Evolutionary conservation across 1,284 basidiomycete species (phyloP).

Genomic region (Macrocystidia cucumis): DNA sequence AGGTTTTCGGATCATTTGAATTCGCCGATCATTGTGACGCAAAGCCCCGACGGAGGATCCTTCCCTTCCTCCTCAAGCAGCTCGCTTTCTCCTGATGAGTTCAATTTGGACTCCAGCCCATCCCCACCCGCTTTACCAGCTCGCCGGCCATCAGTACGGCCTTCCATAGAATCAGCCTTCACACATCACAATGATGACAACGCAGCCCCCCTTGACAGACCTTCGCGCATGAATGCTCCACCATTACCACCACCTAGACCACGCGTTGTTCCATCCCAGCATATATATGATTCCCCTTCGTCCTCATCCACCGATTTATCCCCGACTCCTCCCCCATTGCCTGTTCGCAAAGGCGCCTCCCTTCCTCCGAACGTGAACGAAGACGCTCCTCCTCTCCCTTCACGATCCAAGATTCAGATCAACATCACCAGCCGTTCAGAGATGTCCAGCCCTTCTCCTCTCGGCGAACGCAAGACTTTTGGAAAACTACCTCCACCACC

Average conservation of each 20-base stretch:
- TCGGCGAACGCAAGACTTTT: constrained; percentile 36
- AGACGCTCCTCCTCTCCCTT: constrained; percentile 9
- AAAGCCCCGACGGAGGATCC: background rate
- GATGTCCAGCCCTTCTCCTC: constrained; percentile 13
- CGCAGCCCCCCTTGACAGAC: background rate
- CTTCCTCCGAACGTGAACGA: constrained; percentile 13
- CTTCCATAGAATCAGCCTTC: too few species aligned
- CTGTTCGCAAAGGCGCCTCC: constrained; percentile 20
- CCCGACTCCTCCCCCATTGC: constrained; percentile 18
- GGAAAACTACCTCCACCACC: constrained; percentile 61
- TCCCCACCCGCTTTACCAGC: too few species aligned
- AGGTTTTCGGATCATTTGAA: background rate
- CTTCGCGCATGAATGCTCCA: constrained; percentile 8
- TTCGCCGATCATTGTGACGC: constrained; percentile 12
- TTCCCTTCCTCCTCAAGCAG: background rate
- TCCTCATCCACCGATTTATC: constrained; percentile 9
- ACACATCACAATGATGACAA: constrained; percentile 10
- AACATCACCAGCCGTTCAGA: constrained; percentile 9
- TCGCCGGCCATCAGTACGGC: too few species aligned
- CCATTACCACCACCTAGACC: constrained; percentile 22
- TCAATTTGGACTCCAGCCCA: constrained; percentile 2
- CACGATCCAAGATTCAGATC: constrained; percentile 13
- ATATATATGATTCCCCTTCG: constrained; percentile 7
- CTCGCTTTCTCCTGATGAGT: constrained; percentile 3
- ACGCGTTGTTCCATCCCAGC: constrained; percentile 11